Conservation (phyloP, 176 grass and related monocot genomes). For the Themeda triandra region DNA sequence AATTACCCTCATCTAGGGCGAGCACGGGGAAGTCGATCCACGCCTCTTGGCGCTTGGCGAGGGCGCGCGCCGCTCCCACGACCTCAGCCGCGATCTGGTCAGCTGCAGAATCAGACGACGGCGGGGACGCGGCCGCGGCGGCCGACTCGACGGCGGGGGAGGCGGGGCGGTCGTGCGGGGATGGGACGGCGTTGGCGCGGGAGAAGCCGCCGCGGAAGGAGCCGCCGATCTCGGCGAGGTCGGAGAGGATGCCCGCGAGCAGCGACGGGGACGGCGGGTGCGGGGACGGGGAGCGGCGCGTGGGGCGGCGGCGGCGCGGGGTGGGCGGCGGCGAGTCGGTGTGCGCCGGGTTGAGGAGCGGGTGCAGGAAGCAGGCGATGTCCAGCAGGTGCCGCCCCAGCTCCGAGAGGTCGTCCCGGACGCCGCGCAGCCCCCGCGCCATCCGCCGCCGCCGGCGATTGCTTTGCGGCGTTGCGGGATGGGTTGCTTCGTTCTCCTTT, state of each 20-base stretch:
- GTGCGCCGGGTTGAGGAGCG: slow-evolving; percentile 59
- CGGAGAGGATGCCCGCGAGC: slow-evolving; percentile 76
- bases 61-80: slow-evolving; percentile 36
- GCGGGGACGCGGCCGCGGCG: background rate
- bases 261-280: slow-evolving; percentile 38
- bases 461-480: background rate
- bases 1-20: slow-evolving; percentile 52
- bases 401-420: slow-evolving; percentile 93
- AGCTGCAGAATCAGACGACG: background rate
- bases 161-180: background rate
- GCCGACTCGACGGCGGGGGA: background rate
- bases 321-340: slow-evolving; percentile 74
- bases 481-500: background rate
- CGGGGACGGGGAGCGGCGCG: slow-evolving; percentile 32
- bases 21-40: slow-evolving; percentile 78
- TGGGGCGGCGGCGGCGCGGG: slow-evolving; percentile 15
- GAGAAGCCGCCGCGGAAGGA: slow-evolving; percentile 67
- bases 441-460: slow-evolving; percentile 23
- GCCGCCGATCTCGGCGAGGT: slow-evolving; percentile 84
- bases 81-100: slow-evolving; percentile 30
- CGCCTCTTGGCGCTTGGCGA: slow-evolving; percentile 51
- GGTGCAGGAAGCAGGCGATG: slow-evolving; percentile 94
- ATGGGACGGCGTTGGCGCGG: slow-evolving; percentile 14
- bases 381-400: slow-evolving; percentile 87
- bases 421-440: slow-evolving; percentile 91